Conservation (phyloP, 1,139 yeast genomes). For the Scheffersomyces stambukii region DNA sequence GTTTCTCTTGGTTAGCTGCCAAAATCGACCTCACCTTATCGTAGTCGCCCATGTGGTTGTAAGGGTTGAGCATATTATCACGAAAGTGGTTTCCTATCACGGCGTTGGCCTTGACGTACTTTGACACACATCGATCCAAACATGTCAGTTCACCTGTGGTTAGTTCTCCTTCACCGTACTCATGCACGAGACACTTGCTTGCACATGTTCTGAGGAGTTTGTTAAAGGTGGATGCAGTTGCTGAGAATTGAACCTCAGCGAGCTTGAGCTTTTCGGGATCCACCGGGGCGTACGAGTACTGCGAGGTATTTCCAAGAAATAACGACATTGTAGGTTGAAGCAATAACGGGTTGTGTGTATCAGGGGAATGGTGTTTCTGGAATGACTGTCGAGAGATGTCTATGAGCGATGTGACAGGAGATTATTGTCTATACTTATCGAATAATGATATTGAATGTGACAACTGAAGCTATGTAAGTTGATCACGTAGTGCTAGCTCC, state of each 20-base stretch:
- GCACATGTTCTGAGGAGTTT: slow-evolving; percentile 55
- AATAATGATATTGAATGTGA: slow-evolving; percentile 1
- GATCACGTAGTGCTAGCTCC: not conserved
- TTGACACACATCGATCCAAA: slow-evolving; percentile 72
- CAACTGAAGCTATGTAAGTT: too few relatives aligned
- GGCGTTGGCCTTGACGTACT: slow-evolving; percentile 63
- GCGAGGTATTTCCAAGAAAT: slow-evolving; percentile 48
- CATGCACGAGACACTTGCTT: slow-evolving; percentile 66
- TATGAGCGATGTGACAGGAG: not conserved
- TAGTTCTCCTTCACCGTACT: slow-evolving; percentile 76
- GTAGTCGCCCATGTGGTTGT: slow-evolving; percentile 37
- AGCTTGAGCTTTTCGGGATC: slow-evolving; percentile 63
- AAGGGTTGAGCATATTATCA: slow-evolving; percentile 27
- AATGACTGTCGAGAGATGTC: not conserved
- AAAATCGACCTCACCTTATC: too few relatives aligned
- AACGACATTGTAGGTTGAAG: slow-evolving; percentile 48
- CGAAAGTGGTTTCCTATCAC: slow-evolving; percentile 51
- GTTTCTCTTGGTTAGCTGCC: too few relatives aligned
- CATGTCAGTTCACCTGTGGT: slow-evolving; percentile 75
- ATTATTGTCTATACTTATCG: not conserved
- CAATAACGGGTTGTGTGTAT: not conserved
- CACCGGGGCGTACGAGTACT: slow-evolving; percentile 41
- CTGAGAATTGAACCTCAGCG: slow-evolving; percentile 75
- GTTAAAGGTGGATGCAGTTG: slow-evolving; percentile 65
- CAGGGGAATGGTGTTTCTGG: slow-evolving; percentile 1